Evolutionary conservation across 805 yeast genomes (phyloP), one percentile per base, ranked within the genome.

Genomic region (Torulaspora microellipsoides): DNA sequence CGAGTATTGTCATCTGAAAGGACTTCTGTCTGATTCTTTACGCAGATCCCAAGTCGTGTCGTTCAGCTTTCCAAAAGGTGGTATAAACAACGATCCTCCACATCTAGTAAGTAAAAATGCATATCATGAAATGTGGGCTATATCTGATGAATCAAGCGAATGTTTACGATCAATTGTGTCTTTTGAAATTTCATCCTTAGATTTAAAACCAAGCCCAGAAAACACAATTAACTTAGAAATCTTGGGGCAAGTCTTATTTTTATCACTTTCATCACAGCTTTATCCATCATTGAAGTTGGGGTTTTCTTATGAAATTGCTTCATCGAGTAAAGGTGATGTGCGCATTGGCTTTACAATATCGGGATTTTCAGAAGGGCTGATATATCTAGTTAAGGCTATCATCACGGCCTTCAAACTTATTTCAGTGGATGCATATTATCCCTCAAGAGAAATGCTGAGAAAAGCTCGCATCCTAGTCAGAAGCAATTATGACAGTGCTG

Each of bases 241-340:
- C 4, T 45, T 83, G 2, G 67, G 73, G 8, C 79, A 77, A 38
- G 40, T 79, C 3, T 49, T 80, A 3, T 76, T 72, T 17, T 53
- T 58, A 1, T 56, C 60, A 11, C 53, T 83, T 0, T 60, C 71
- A 17, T 58, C 65, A 4, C 46, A 49, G 4, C 52, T 84, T 1
- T 84, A 83, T 54, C 73, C 76, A 1, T 71, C 80, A 1, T 77
- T 80, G 43, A 56, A 70, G n/a, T 45, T 80, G 8, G 79, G 81
- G 1, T 80, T 72, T 53, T 57, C 74, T 0, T 83, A 83, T 76
- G 80, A 76, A 14, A 47, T 83, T 0, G 66, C 61, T 30, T 76
- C 87, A 0, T 77, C 82, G 3, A 47, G 67, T 11, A 75, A 75
- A 49, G 81, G 85, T 4, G 77, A 73, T 40, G 70, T 73, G 0